Evolutionary conservation across 2,329 filamentous ascomycete genomes (phyloP).

Genomic region (Torrubiella hemipterigena): DNA sequence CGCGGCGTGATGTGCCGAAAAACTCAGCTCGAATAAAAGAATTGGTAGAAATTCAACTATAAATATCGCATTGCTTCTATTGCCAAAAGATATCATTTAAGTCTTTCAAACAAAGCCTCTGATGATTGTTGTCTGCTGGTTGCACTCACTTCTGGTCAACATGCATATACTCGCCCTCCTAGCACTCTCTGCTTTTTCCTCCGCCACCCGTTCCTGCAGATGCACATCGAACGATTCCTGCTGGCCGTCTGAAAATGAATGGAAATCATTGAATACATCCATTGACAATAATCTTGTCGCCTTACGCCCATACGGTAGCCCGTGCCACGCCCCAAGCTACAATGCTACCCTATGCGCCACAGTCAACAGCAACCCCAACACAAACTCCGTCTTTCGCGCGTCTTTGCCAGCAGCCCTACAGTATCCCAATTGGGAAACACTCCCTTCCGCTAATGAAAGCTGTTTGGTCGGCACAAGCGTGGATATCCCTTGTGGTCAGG

Average conservation of each 20-base stretch:
- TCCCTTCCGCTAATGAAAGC: constrained; percentile 19
- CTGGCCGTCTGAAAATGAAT: constrained; percentile 34
- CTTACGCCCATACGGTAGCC: constrained; percentile 34
- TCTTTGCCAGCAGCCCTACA: constrained; percentile 21
- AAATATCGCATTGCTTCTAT: no score
- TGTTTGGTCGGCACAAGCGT: constrained; percentile 19
- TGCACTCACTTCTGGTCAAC: no score
- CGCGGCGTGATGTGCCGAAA: no score
- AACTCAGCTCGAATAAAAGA: no score
- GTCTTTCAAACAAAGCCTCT: no score
- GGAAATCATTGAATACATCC: constrained; percentile 36
- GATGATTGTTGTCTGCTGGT: no score
- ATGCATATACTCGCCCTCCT: no score
- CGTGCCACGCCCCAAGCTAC: constrained; percentile 34
- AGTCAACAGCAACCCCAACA: constrained; percentile 18
- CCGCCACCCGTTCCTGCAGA: constrained; percentile 21
- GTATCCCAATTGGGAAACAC: constrained; percentile 25
- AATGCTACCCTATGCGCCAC: constrained; percentile 30
- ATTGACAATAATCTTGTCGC: constrained; percentile 35
- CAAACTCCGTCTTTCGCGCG: constrained; percentile 21
- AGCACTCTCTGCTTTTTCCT: no score
- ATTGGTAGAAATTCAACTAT: no score
- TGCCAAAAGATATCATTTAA: no score
- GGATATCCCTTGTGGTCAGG: constrained; percentile 17
- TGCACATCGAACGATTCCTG: constrained; percentile 34